These are phyloP conservation scores for Pinus albicaulis DNA, from an alignment of 75 land plant species.

Conservation along the genomic window DNA sequence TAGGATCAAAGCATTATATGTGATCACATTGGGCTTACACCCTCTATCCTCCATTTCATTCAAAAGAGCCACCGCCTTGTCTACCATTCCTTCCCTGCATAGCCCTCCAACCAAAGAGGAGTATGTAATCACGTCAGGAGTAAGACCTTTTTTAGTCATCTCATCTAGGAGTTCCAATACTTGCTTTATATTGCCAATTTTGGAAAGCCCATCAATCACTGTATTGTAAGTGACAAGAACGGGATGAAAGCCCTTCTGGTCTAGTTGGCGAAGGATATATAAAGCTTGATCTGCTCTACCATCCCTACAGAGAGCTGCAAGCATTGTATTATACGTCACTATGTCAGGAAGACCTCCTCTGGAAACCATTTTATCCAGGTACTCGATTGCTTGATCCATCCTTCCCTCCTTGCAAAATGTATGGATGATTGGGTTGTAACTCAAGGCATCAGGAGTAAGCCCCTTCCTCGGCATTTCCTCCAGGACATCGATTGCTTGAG, in stretches of 20 bases:
- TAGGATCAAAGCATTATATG: conserved; percentile 26
- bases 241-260: conserved; percentile 24
- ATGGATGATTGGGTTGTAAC: conserved; percentile 43
- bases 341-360: conserved; percentile 39
- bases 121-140: conserved; percentile 47
- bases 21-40: conserved; percentile 9
- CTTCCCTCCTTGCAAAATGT: conserved; percentile 49
- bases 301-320: conserved; percentile 49
- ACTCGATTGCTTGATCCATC: conserved; percentile 33
- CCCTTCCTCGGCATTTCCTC: conserved; percentile 47
- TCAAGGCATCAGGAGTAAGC: conserved; percentile 42
- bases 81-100: conserved; percentile 27
- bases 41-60: conserved; percentile 23
- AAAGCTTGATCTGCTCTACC: conserved; percentile 52
- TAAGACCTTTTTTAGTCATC: conserved; percentile 51
- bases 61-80: conserved; percentile 40
- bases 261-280: conserved; percentile 38
- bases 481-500: conserved; percentile 42
- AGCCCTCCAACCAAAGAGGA: conserved; percentile 54
- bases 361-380: conserved; percentile 47
- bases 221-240: conserved; percentile 32
- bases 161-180: conserved; percentile 52
- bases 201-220: conserved; percentile 51
- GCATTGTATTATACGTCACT: conserved; percentile 47
- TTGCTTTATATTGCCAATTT: conserved; percentile 43